Conservation (phyloP, 208 protist species). For the Crithidia acanthocephali region DNA sequence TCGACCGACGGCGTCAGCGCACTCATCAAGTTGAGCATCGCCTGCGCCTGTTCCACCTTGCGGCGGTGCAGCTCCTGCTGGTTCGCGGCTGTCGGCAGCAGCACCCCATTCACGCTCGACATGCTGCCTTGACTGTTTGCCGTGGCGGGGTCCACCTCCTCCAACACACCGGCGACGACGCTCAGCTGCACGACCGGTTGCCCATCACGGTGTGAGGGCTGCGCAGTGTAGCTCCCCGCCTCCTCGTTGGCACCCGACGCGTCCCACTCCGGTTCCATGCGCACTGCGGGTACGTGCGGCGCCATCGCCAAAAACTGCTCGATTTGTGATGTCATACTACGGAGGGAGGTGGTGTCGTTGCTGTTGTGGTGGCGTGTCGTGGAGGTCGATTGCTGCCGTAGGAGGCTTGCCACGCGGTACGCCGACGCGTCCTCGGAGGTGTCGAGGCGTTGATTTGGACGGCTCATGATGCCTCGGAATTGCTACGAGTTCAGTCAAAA, state of each 20-base stretch:
- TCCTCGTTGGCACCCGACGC: background rate
- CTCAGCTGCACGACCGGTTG: conserved; percentile 63
- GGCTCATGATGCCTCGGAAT: conserved; percentile 24
- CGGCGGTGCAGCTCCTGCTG: conserved; percentile 50
- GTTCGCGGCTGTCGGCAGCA: conserved; percentile 68
- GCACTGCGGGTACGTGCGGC: conserved; percentile 45
- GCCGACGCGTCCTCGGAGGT: conserved; percentile 16
- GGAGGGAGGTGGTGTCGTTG: conserved; percentile 40
- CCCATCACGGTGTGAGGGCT: background rate
- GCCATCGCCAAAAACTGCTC: conserved; percentile 63
- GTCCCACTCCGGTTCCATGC: conserved; percentile 51
- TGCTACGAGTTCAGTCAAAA: no score
- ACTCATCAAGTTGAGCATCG: conserved; percentile 70
- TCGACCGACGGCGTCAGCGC: conserved; percentile 43
- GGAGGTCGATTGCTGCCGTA: conserved; percentile 18
- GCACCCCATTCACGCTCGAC: conserved; percentile 37
- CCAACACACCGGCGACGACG: conserved; percentile 85
- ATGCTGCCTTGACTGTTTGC: conserved; percentile 2
- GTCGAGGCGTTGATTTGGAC: conserved; percentile 13
- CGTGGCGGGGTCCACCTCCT: conserved; percentile 31
- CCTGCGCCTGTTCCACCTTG: conserved; percentile 72
- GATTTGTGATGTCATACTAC: conserved; percentile 48
- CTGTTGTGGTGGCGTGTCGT: background rate
- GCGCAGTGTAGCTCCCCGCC: background rate
- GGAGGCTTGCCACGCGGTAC: conserved; percentile 43